Conservation (phyloP, 805 yeast genomes). For the Komagataella mondaviorum region DNA sequence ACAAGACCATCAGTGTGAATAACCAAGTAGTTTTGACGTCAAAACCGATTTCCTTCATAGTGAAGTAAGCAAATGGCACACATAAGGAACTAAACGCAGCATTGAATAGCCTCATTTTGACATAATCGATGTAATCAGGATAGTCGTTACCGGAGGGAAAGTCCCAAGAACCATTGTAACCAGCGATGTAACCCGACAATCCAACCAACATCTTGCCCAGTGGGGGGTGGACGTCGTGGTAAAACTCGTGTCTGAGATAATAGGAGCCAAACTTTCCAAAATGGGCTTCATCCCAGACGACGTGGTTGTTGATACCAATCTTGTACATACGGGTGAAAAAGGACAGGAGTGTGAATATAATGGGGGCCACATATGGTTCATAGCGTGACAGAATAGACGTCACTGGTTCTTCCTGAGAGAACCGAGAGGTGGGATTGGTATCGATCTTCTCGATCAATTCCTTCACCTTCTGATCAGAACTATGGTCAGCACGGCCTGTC, state of each 20-base stretch:
- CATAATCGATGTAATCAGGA: slow-evolving; percentile 68
- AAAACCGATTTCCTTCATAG: slow-evolving; percentile 66
- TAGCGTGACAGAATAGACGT: slow-evolving; percentile 7
- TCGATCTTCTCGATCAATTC: slow-evolving; percentile 16
- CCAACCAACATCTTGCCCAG: slow-evolving; percentile 75
- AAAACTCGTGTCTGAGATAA: slow-evolving; percentile 66
- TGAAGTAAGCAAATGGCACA: slow-evolving; percentile 78
- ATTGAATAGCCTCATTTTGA: slow-evolving; percentile 79
- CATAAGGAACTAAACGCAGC: slow-evolving; percentile 74
- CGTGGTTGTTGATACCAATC: slow-evolving; percentile 58
- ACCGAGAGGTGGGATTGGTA: slow-evolving; percentile 6
- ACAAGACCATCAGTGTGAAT: slow-evolving; percentile 63
- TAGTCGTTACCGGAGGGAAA: slow-evolving; percentile 74
- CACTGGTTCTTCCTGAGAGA: slow-evolving; percentile 6
- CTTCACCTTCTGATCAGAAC: slow-evolving; percentile 16
- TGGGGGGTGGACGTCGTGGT: slow-evolving; percentile 83
- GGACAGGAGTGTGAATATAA: slow-evolving; percentile 52
- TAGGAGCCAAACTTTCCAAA: slow-evolving; percentile 83
- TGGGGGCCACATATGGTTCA: slow-evolving; percentile 32
- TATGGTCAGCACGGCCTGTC: background rate
- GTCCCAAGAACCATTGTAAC: slow-evolving; percentile 78
- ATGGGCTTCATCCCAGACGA: slow-evolving; percentile 97
- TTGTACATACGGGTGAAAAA: slow-evolving; percentile 65
- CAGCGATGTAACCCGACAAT: slow-evolving; percentile 67
- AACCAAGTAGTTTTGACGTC: slow-evolving; percentile 64